These are phyloP conservation scores for Scedosporium dehoogii DNA, from an alignment of 2,329 filamentous ascomycete species.

Conservation along the genomic window DNA sequence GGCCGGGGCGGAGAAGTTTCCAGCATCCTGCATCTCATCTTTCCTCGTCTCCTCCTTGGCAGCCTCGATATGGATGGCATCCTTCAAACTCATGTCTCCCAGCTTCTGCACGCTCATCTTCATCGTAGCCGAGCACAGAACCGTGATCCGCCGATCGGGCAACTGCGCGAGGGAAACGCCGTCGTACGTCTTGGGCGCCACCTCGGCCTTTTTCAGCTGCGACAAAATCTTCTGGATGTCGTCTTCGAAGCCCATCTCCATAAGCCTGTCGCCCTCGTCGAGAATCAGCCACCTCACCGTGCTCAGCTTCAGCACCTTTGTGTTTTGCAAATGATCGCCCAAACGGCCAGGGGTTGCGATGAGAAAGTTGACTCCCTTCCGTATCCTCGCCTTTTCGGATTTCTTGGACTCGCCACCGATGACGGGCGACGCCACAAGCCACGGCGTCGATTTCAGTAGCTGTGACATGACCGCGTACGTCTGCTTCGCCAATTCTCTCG, in stretches of 20 bases:
- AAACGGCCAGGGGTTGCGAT: slow-evolving; percentile 90
- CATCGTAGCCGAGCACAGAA: slow-evolving; percentile 94
- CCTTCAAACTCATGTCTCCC: slow-evolving; percentile 89
- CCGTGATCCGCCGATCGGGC: slow-evolving; percentile 67
- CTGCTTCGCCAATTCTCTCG: slow-evolving; percentile 88
- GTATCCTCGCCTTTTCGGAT: slow-evolving; percentile 81
- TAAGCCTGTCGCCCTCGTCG: slow-evolving; percentile 93
- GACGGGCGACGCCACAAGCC: slow-evolving; percentile 85
- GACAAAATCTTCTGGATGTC: slow-evolving; percentile 82
- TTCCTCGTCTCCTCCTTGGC: slow-evolving; percentile 29
- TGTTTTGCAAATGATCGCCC: slow-evolving; percentile 87
- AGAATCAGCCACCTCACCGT: slow-evolving; percentile 89
- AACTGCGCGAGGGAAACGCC: slow-evolving; percentile 51
- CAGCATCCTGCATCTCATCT: background rate
- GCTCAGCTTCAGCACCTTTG: slow-evolving; percentile 76
- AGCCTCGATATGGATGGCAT: slow-evolving; percentile 78
- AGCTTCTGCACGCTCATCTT: slow-evolving; percentile 94
- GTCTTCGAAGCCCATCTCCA: slow-evolving; percentile 96
- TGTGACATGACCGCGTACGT: slow-evolving; percentile 81
- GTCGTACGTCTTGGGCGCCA: slow-evolving; percentile 50
- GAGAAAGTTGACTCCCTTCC: slow-evolving; percentile 91
- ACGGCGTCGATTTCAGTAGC: slow-evolving; percentile 78
- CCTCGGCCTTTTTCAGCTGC: slow-evolving; percentile 57
- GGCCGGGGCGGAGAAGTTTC: slow-evolving; percentile 68
- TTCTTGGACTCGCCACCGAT: slow-evolving; percentile 61